Conservation (phyloP, 2,329 filamentous ascomycete species). For the Geoglossum cookeanum region DNA sequence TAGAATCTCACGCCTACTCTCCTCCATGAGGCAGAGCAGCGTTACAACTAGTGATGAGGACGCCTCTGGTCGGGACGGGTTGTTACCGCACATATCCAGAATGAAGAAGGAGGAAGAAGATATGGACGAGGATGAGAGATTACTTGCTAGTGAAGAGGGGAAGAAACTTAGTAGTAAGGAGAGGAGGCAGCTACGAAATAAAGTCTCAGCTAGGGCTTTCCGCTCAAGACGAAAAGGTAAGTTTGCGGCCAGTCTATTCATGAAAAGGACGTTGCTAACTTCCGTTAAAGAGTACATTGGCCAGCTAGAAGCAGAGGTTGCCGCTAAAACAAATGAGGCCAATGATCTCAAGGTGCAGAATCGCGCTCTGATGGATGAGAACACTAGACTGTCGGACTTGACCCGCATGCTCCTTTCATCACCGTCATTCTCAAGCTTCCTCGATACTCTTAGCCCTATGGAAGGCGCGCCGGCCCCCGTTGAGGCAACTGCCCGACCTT, state of each 20-base stretch:
- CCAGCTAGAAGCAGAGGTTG: slow-evolving; percentile 81
- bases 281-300: slow-evolving; percentile 77
- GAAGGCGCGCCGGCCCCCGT: slow-evolving; percentile 28
- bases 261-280: slow-evolving; percentile 20
- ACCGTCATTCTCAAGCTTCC: slow-evolving; percentile 63
- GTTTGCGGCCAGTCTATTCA: slow-evolving; percentile 12
- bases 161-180: slow-evolving; percentile 99
- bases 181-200: slow-evolving; percentile 91
- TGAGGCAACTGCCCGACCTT: background rate
- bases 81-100: slow-evolving; percentile 49
- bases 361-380: slow-evolving; percentile 64
- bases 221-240: slow-evolving; percentile 94
- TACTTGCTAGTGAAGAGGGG: slow-evolving; percentile 89
- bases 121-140: slow-evolving; percentile 93
- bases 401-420: slow-evolving; percentile 69
- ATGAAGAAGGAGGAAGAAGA: slow-evolving; percentile 89
- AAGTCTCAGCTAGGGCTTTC: slow-evolving; percentile 94
- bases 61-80: slow-evolving; percentile 20
- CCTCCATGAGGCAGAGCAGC: slow-evolving; percentile 71
- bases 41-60: slow-evolving; percentile 33
- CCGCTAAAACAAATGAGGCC: slow-evolving; percentile 64
- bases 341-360: slow-evolving; percentile 68
- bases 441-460: slow-evolving; percentile 44
- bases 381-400: slow-evolving; percentile 57
- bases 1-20: slow-evolving; percentile 80